Evolutionary conservation across 2,329 filamentous ascomycete genomes (phyloP), one percentile per base, ranked within the genome.

Genomic region (Exophiala xenobiotica): DNA sequence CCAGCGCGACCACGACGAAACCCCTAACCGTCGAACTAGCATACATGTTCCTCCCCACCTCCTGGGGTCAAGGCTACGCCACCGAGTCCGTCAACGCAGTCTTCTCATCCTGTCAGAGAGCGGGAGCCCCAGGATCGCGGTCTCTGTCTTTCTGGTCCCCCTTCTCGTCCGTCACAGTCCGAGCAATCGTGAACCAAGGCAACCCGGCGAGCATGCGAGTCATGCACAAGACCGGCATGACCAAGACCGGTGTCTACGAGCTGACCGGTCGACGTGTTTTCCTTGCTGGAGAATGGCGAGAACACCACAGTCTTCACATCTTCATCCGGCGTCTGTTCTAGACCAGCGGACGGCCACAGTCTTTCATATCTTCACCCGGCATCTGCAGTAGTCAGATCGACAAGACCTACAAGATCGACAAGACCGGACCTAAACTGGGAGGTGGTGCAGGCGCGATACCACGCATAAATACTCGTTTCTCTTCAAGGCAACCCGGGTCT

Each of bases 131-230:
- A n/a, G n/a, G n/a, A n/a, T n/a, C n/a, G n/a, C n/a, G n/a, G 31
- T 35, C 12, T 7, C 2, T 14, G 2, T 38, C 44, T 1, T 62
- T 64, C 22, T 68, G 64, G 63, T 29, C 44, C 4, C 60, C 61
- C 3, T 67, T 56, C 47, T 46, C 61, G 11, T 64, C 59, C 16
- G 44, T 69, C 2, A 67, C 63, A 50, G 50, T 68, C n/a, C 48
- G 64, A 37, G 64, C 60, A 0, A 60, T 69, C 43, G 65, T 68
- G 16, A 67, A 67, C 52, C 46, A 41, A 8, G 58, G 57, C n/a
- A 69, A 69, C 46, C 57, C 60, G 1, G 52, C 61, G 14, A 68
- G 67, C 46, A 12, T 51, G 48, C 54, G 58, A n/a, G 66, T 69
- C 1, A 62, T 68, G 65, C 51, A 56, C 4, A 69, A 69, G 49